Percentiles rank a stretch among this genome's conserved stretches.
phyloP scores from a whole-genome alignment of 345 rosid species.

The Acer campestre region DNA sequence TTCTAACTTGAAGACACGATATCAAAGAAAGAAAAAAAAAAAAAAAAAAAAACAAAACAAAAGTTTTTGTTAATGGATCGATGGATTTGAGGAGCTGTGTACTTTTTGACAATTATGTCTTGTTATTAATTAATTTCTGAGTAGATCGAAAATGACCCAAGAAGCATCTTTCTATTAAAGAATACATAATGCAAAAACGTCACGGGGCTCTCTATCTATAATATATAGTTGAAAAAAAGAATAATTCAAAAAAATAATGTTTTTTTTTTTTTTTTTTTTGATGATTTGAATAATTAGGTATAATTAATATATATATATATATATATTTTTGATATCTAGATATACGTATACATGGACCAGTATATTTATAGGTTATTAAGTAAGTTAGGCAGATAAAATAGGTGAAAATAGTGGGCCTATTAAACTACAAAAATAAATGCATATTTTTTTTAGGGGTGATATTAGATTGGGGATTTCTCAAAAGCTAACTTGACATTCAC shows the following conservation, averaged over 20 bases:
- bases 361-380: not conserved
- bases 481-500: too few relatives aligned
- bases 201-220: not conserved
- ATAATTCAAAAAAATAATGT: not conserved
- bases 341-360: not conserved
- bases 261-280: not conserved
- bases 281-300: not conserved
- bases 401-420: slow-evolving; percentile 23
- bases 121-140: not conserved
- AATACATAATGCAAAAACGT: not conserved
- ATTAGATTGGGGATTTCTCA: too few relatives aligned
- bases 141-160: slow-evolving; percentile 4
- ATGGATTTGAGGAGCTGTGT: not conserved
- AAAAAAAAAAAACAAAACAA: not conserved
- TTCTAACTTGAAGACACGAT: too few relatives aligned
- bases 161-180: slow-evolving; percentile 12
- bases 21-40: not conserved
- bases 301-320: not conserved
- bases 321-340: not conserved
- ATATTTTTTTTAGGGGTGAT: too few relatives aligned
- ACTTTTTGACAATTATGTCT: not conserved
- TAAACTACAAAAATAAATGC: slow-evolving; percentile 1
- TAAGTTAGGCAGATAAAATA: slow-evolving; percentile 15
- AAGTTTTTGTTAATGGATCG: not conserved
- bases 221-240: not conserved